Base-by-base conservation (phyloP, 2,329 filamentous ascomycete genomes). In the Parafenestella ontariensis region DNA sequence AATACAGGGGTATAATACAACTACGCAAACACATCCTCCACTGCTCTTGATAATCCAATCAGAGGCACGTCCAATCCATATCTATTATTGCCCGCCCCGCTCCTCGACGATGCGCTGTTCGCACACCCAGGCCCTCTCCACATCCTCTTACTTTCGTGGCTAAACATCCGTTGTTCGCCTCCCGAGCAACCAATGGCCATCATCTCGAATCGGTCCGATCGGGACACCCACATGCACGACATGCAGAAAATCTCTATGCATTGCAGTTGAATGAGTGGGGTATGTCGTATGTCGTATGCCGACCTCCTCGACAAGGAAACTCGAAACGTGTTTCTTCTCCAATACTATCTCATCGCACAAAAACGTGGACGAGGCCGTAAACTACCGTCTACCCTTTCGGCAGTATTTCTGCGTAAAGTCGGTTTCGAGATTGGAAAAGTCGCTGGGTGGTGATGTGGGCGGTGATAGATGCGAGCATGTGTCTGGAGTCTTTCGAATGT, bases 321-420 rank as follows among this genome's bases (percentile, higher is more conserved):
- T 29, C n/a, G 11, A 13, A n/a, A 20, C 5, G 17, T 18, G 24
- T 17, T 18, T 29, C 41, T 43, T 43, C 17, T 17, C 15, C 9
- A 13, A n/a, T 3, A 17, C 17, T 13, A 34, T 34, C 15, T n/a
- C 15, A 34, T 34, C 31, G 15, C 31, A 34, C 15, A 34, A 31
- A 2, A 15, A 26, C 4, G 28, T 31, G 4, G 15, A n/a, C 13
- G 31, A 34, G 31, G 31, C 31, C 18, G 18, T 24, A 28, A 8
- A n/a, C 13, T 24, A 43, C 18, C 24, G 41, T 18, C 26, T 43
- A 6, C 41, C 41, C 39, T 59, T 56, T n/a, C 63, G 56, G 44
- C 61, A 61, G 51, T 58, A 73, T 11, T 47, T 46, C 21, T 61
- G 52, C 2, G 70, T 73, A 43, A 70, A 73, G 47, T 73, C 70